These are phyloP conservation scores for Neurospora intermedia DNA, from an alignment of 495 filamentous ascomycete genomes.

Conservation along the genomic window DNA sequence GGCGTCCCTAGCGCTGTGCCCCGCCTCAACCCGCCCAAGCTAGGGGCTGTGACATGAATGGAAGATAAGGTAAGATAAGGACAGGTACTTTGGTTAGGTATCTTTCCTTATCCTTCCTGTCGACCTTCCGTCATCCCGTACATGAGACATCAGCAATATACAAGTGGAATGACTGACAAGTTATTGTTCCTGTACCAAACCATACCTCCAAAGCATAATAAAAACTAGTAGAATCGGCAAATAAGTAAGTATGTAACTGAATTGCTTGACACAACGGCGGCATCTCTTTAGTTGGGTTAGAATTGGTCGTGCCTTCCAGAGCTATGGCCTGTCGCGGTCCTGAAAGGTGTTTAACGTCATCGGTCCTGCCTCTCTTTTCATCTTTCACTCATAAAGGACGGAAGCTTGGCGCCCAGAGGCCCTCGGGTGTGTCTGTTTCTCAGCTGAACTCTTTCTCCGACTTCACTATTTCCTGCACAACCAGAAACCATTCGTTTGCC, in stretches of 20 bases:
- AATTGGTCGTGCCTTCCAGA: not conserved
- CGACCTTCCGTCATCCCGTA: not conserved
- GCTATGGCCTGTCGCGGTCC: not conserved
- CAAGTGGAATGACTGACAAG: not conserved
- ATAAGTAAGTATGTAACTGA: not conserved
- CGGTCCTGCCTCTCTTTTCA: too few relatives aligned
- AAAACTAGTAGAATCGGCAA: not conserved
- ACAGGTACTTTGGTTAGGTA: not conserved
- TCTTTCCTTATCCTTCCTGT: not conserved
- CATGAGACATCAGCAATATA: not conserved
- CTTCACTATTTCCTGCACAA: not conserved
- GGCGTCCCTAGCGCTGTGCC: not conserved
- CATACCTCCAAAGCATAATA: not conserved
- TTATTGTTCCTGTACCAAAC: not conserved
- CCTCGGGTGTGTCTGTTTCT: too few relatives aligned
- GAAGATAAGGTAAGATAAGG: not conserved
- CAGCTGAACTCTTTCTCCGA: too few relatives aligned
- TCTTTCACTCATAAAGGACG: too few relatives aligned
- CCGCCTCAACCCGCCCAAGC: not conserved
- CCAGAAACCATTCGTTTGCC: not conserved
- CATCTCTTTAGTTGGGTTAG: not conserved
- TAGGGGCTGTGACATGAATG: not conserved
- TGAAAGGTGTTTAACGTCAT: not conserved
- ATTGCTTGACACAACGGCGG: not conserved
- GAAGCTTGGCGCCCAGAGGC: too few relatives aligned